phyloP scores from a whole-genome alignment of 805 yeast genomes.

The Metschnikowia dekortorum region DNA sequence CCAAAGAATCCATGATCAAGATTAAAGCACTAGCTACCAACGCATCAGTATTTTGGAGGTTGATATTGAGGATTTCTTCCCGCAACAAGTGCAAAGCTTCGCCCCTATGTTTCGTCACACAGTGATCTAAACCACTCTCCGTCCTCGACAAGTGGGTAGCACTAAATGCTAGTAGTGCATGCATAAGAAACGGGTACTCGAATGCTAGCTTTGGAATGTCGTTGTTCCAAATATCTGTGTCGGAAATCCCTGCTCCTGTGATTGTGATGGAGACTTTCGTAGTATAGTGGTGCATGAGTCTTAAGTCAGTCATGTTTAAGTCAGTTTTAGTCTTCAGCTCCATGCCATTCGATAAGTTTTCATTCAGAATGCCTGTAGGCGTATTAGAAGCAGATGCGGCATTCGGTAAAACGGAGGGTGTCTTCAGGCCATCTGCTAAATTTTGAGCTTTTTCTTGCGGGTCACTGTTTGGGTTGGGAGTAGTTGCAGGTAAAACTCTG shows the following conservation, averaged over 20 bases:
- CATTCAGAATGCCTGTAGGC: not conserved
- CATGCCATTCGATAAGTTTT: not conserved
- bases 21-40: conserved; percentile 88
- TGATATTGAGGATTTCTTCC: conserved; percentile 81
- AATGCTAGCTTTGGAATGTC: conserved; percentile 89
- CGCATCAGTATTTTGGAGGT: conserved; percentile 85
- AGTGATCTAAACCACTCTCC: conserved; percentile 70
- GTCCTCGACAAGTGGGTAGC: conserved; percentile 86
- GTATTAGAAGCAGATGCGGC: not conserved
- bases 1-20: conserved; percentile 87
- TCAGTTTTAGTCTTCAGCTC: conserved; percentile 1
- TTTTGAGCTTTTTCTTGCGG: not conserved
- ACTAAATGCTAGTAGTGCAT: conserved; percentile 81
- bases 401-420: not conserved
- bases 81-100: conserved; percentile 78
- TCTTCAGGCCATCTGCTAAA: not conserved
- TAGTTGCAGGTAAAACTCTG: not conserved
- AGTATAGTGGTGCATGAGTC: conserved; percentile 83
- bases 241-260: conserved; percentile 86
- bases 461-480: not conserved
- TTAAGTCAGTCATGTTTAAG: conserved; percentile 70
- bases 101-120: conserved; percentile 81
- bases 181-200: conserved; percentile 87
- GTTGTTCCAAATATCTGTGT: conserved; percentile 77
- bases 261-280: conserved; percentile 82